Evolutionary conservation across 228 moss, liverwort and hornwort species (phyloP), one percentile per base, ranked within the genome.

Genomic region (Sphagnum magellanicum): DNA sequence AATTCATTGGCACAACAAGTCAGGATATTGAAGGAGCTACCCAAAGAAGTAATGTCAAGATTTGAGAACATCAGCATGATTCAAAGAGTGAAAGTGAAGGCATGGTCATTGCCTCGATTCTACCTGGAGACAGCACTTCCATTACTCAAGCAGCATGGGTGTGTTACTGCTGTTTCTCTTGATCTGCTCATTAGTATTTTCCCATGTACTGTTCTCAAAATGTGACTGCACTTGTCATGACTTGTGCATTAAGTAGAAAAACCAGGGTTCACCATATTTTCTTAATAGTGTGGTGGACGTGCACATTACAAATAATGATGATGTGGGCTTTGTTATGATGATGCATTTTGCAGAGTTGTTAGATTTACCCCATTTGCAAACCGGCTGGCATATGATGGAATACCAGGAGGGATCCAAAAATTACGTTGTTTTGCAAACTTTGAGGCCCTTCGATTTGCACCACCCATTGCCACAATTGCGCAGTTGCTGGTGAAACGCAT

Each of bases 351-450:
- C 97, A 98, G 98, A 70, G 90, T 81, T 8, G 88, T 98, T 60
- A 81, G 98, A 81, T 92, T 98, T 68, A 84, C 94, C 13, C 98
- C 98, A 4, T 98, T 98, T 61, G 98, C 98, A 9, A 98, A 98
- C 72, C 93, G 98, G 64, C 78, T 98, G 74, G 85, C 94, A 50
- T 92, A 86, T 61, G 98, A 98, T 53, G 91, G 90, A 5, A 83
- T 98, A 67, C 98, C 94, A 60, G 78, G 74, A 46, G 71, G 69
- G 13, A 80, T 89, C 48, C 98, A 98, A 67, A 90, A 89, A 71
- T 69, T 98, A 70, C 78, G 98, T 68, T 98, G 98, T 77, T 81
- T 77, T 76, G 89, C 94, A 61, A 98, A 98, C 81, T 98, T 92
- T 78, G 87, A 87, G 73, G 91, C 98, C 9, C 86, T 98, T 72